These are phyloP conservation scores for Gremmenia infestans DNA, from an alignment of 2,329 filamentous ascomycete genomes.

Conservation along the genomic window DNA sequence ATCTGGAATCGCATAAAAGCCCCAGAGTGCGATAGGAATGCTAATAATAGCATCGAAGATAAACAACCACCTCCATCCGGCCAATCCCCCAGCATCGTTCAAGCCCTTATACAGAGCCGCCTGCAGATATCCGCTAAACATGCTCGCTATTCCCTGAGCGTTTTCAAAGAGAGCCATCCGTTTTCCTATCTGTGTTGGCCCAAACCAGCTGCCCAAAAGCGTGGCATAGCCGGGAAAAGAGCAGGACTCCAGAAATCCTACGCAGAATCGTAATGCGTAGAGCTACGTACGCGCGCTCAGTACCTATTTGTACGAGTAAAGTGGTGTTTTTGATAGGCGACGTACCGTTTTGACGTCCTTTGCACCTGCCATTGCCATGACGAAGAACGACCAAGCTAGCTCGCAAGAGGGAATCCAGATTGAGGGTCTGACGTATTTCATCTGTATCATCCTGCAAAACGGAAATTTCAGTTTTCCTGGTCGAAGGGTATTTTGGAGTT, in stretches of 20 bases:
- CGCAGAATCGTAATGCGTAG: conserved; percentile 35
- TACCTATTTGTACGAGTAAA: too few relatives aligned
- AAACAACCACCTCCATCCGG: conserved; percentile 25
- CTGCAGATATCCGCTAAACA: conserved; percentile 29
- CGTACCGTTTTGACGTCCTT: conserved; percentile 18
- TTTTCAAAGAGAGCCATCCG: conserved; percentile 1
- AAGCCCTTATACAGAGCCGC: conserved; percentile 20
- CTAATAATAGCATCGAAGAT: conserved; percentile 33
- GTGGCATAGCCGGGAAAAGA: conserved; percentile 3
- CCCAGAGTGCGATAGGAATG: conserved; percentile 22
- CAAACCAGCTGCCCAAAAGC: conserved; percentile 4
- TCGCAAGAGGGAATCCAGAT: conserved; percentile 38
- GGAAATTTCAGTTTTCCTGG: too few relatives aligned
- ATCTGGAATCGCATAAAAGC: conserved; percentile 20
- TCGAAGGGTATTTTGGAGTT: too few relatives aligned
- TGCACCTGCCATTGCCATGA: conserved; percentile 34
- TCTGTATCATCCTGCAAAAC: conserved; percentile 27
- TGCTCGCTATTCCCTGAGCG: background rate
- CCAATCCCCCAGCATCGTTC: conserved; percentile 15
- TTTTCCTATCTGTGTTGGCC: conserved; percentile 1
- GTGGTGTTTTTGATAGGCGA: background rate
- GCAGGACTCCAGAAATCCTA: conserved; percentile 24
- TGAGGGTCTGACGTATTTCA: conserved; percentile 34
- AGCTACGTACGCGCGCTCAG: background rate
- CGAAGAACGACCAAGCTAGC: conserved; percentile 24